phyloP scores from a whole-genome alignment of 805 yeast species.

The Nakazawaea holstii region DNA sequence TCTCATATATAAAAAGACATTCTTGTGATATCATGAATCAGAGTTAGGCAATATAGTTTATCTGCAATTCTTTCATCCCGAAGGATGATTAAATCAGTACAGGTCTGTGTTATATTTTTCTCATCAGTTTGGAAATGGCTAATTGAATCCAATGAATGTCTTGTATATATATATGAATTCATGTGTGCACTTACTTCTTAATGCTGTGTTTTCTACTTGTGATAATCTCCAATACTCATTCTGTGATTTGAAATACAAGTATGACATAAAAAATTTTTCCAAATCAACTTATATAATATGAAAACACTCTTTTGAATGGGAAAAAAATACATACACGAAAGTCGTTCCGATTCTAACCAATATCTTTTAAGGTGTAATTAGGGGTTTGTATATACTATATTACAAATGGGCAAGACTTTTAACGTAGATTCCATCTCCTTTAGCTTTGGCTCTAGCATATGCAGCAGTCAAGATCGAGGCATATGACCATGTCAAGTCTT shows the following conservation, averaged over 20 bases:
- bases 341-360: too few relatives aligned
- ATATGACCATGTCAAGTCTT: constrained; percentile 42
- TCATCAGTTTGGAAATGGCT: constrained; percentile 29
- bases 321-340: too few relatives aligned
- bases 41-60: constrained; percentile 28
- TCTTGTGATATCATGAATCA: constrained; percentile 13
- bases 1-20: constrained; percentile 18
- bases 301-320: too few relatives aligned
- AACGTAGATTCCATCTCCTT: background rate
- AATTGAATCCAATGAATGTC: too few relatives aligned
- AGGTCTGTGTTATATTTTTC: constrained; percentile 50
- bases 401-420: background rate
- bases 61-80: constrained; percentile 22
- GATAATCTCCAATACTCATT: too few relatives aligned
- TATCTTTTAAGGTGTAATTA: too few relatives aligned
- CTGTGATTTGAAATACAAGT: too few relatives aligned
- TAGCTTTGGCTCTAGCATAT: constrained; percentile 5
- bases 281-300: too few relatives aligned
- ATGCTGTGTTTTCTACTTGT: too few relatives aligned
- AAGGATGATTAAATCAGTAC: constrained; percentile 34
- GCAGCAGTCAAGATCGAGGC: constrained; percentile 32
- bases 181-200: too few relatives aligned
- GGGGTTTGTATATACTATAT: background rate
- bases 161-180: too few relatives aligned
- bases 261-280: too few relatives aligned